phyloP scores from a whole-genome alignment of 2,329 filamentous ascomycete species.

The Chaetomium olivaceum region DNA sequence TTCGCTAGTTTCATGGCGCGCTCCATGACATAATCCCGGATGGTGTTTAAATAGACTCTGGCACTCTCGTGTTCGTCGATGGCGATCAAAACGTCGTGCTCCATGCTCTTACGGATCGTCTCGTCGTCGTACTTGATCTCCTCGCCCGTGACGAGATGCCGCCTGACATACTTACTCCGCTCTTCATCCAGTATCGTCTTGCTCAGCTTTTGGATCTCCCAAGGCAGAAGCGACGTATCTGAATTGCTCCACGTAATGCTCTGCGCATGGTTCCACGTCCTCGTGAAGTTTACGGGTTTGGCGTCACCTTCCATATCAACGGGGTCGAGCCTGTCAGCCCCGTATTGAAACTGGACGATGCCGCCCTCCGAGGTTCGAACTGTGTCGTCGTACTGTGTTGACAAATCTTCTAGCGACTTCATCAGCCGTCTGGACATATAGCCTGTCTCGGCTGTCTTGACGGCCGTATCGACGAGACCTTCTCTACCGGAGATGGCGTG shows the following conservation, averaged over 20 bases:
- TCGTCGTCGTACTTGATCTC: conserved; percentile 67
- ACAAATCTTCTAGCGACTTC: conserved; percentile 96
- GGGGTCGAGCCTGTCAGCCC: conserved; percentile 91
- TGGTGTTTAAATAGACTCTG: conserved; percentile 76
- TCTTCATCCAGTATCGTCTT: conserved; percentile 67
- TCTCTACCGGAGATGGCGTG: conserved; percentile 98
- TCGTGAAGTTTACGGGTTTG: conserved; percentile 86
- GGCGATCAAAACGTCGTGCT: conserved; percentile 57
- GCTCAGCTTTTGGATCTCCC: conserved; percentile 70
- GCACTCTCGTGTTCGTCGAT: conserved; percentile 81
- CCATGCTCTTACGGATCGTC: conserved; percentile 28
- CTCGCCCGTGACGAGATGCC: conserved; percentile 62
- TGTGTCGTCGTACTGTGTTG: conserved; percentile 89
- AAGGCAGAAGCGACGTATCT: conserved; percentile 71
- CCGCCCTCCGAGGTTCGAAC: conserved; percentile 86
- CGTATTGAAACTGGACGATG: conserved; percentile 96
- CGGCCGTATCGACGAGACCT: conserved; percentile 96
- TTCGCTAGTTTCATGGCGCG: conserved; percentile 61
- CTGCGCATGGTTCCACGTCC: conserved; percentile 83
- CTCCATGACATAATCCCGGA: conserved; percentile 69
- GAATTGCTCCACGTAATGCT: conserved; percentile 75
- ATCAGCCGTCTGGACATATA: conserved; percentile 98
- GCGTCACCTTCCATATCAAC: conserved; percentile 97
- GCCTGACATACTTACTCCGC: conserved; percentile 62
- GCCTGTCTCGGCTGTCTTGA: conserved; percentile 97